A percentile compares a stretch with the other conserved stretches of the same genome.
Evolutionary conservation across 2,329 filamentous ascomycete genomes (phyloP).

Genomic region (Myriangium duriaei): DNA sequence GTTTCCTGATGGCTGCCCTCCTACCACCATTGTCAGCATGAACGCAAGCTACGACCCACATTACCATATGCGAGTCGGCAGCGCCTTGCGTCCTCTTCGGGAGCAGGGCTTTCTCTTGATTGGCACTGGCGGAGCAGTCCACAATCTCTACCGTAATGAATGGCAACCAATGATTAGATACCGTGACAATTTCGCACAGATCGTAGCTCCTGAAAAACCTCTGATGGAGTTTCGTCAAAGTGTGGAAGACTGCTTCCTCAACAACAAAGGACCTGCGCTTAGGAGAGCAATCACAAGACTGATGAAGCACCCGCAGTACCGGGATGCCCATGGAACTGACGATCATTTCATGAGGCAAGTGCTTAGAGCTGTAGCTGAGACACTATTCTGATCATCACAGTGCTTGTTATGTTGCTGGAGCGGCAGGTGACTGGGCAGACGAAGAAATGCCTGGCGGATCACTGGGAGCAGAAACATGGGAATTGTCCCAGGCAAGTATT

Average conservation of each 20-base stretch:
- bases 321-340: constrained; percentile 57
- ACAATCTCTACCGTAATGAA: constrained; percentile 56
- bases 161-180: constrained; percentile 54
- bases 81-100: constrained; percentile 43
- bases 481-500: too few relatives aligned
- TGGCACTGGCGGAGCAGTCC: constrained; percentile 50
- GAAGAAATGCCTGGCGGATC: constrained; percentile 24
- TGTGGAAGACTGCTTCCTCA: constrained; percentile 46
- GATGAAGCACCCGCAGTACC: constrained; percentile 55
- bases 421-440: constrained; percentile 33
- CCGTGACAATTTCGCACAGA: constrained; percentile 50
- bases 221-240: constrained; percentile 54
- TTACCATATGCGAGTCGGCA: constrained; percentile 45
- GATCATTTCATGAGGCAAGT: constrained; percentile 60
- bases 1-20: constrained; percentile 53
- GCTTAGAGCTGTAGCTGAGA: too few relatives aligned
- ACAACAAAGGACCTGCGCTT: constrained; percentile 42
- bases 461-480: constrained; percentile 51
- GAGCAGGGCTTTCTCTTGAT: constrained; percentile 45
- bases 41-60: constrained; percentile 45
- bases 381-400: too few relatives aligned
- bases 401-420: constrained; percentile 51
- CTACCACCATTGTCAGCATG: constrained; percentile 48
- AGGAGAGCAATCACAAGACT: constrained; percentile 45
- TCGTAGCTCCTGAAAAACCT: constrained; percentile 45